Base-by-base conservation (phyloP, 495 filamentous ascomycete genomes). In the Immersiella caudata region DNA sequence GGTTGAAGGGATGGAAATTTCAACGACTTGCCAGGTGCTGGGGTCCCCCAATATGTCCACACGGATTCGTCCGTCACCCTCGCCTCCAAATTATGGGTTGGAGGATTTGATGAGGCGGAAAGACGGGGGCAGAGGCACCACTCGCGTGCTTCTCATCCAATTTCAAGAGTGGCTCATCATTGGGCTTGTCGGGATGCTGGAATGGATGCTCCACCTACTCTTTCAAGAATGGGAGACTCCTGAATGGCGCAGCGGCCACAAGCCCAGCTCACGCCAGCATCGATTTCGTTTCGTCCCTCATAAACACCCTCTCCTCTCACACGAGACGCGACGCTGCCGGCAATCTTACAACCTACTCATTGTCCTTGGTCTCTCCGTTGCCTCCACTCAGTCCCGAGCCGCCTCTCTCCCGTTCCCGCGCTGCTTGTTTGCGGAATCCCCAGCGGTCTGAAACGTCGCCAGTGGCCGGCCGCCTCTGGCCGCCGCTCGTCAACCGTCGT, bases 401-500 rank as follows among this genome's bases (percentile, higher is more conserved):
- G 63, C 51, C 46, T 49, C 59, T 20, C 33, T 40, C 29, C 29
- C 59, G 59, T 35, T 35, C 18, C 6, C 59, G 12, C 26, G 46
- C 49, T 35, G 50, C 40, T 52, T 22, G 26, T 29, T 14, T 12
- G 27, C 18, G 50, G n/a, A 35, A 54, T 22, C 52, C 57, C 33
- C 63, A 65, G 52, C 52, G 12, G 9, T 46, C 51, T 65, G 63
- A 65, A 65, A 65, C 63, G 63, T 65, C 63, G 51, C 40, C 40
- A 46, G n/a, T 29, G 22, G 21, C 35, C 62, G 14, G 33, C 33
- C 40, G 40, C 11, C 24, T 55, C 52, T 55, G 29, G 26, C 26
- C 18, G 16, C 9, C 11, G 16, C 40, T 12, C 11, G 40, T 12
- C 40, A 46, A 46, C 40, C 16, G 40, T 46, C 40, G 40, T 14